Evolutionary conservation across 352 stramenopile species (phyloP), one percentile per base, ranked within the genome.

Genomic region (Pythium myriotylum): DNA sequence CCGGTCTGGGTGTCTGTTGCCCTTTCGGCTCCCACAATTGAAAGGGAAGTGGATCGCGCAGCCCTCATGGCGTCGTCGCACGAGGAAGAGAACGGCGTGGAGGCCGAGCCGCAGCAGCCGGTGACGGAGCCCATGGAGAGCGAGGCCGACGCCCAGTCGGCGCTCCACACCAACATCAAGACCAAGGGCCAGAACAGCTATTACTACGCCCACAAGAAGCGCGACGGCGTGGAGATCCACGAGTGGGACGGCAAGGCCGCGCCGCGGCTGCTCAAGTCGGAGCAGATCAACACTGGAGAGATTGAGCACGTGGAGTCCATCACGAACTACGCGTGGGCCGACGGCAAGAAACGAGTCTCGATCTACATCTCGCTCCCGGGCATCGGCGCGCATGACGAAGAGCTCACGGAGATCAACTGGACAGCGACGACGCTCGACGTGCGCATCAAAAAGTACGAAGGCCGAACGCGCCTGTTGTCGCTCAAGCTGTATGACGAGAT

Each of bases 201-300:
- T 69, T 95, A 95, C 61, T 95, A 95, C 58, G 86, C 86, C 20
- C 86, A 95, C 72, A 92, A 93, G 75, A 84, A 83, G 74, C 86
- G 86, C 55, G 70, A 91, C 19, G 60, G 86, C 52, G 86, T 87
- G 17, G 81, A 93, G 59, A 77, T 92, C 47, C 82, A 93, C 61
- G 70, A 90, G 67, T 95, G 86, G 84, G 84, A 95, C 68, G 84
- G 84, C 45, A 88, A 92, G 16, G 81, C 78, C 17, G 79, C 76
- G 40, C 84, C 84, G 56, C 84, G 86, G 7, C 61, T 95, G 68
- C 78, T 95, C 35, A 93, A 91, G 70, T 77, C 63, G 5, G 68
- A 81, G 55, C 66, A 58, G 12, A 45, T 73, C 10, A 61, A 70
- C 7, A 42, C 70, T 10, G 46, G 77, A n/a, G 48, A 74, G 4